Evolutionary conservation across 139 green algal genomes (phyloP).

Genomic region (Chlorella vulgaris): DNA sequence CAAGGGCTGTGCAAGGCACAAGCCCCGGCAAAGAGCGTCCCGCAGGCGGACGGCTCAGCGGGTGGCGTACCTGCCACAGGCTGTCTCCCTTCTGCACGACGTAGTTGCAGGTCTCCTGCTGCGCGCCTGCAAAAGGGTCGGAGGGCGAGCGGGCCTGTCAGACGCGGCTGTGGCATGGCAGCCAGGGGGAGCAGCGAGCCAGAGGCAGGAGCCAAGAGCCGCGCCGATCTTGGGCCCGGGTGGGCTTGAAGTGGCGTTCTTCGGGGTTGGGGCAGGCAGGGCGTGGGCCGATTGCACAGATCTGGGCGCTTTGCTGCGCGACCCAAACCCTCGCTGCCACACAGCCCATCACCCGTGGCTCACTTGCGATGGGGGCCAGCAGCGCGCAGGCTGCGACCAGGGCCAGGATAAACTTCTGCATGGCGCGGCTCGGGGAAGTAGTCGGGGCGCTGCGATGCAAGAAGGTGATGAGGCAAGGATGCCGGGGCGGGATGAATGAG

Average conservation of each 20-base stretch:
- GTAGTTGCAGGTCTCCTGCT: constrained; percentile 30
- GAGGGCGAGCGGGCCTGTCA: background rate
- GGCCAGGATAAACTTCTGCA: background rate
- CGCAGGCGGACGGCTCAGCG: too few species aligned
- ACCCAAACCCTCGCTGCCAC: background rate
- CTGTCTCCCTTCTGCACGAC: background rate
- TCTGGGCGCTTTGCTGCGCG: background rate
- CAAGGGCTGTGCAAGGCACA: too few species aligned
- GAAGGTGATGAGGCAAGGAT: background rate
- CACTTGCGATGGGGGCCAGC: background rate
- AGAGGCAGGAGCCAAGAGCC: too few species aligned
- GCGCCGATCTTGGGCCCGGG: too few species aligned
- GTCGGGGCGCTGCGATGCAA: background rate
- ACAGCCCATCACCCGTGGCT: background rate
- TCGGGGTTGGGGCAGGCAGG: too few species aligned
- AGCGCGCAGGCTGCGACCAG: background rate
- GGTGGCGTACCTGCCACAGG: background rate
- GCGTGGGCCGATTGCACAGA: background rate
- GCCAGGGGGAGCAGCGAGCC: background rate
- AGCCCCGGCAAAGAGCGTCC: too few species aligned
- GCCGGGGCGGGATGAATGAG: too few species aligned
- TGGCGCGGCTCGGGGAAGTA: background rate
- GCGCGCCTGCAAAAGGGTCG: background rate
- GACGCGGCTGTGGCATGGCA: background rate
- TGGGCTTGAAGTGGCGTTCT: too few species aligned